A percentile compares a stretch with the other conserved stretches of the same genome.
These are phyloP conservation scores for Diospyros kaki DNA, from an alignment of 148 eudicot species.

Conservation along the genomic window DNA sequence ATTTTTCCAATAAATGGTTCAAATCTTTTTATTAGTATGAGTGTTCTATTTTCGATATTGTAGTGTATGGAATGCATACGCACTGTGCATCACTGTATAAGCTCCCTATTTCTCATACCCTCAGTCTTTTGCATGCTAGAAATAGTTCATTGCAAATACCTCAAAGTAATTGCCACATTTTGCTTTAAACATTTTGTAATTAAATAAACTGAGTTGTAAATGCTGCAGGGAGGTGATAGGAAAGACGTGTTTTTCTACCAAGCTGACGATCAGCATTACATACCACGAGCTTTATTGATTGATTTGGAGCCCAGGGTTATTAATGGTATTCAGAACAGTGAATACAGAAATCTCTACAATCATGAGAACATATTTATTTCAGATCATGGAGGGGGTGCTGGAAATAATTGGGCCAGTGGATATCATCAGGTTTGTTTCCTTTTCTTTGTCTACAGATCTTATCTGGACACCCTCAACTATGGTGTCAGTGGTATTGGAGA, in stretches of 20 bases:
- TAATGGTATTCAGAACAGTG: slow-evolving; percentile 91
- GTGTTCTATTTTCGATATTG: neutral
- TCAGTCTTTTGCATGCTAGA: neutral
- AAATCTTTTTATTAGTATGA: too few relatives aligned
- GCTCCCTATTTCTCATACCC: neutral
- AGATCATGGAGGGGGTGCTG: slow-evolving; percentile 99
- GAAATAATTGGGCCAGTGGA: slow-evolving; percentile 98
- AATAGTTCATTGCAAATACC: neutral
- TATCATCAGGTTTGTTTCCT: slow-evolving; percentile 74
- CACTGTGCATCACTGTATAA: neutral
- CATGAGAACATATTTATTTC: slow-evolving; percentile 82
- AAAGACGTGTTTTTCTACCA: slow-evolving; percentile 99
- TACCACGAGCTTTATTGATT: slow-evolving; percentile 92
- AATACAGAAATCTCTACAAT: slow-evolving; percentile 91
- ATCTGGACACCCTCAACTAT: neutral
- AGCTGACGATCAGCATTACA: slow-evolving; percentile 96
- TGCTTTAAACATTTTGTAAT: neutral
- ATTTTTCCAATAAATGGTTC: too few relatives aligned
- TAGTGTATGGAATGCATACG: neutral
- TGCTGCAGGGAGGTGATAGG: slow-evolving; percentile 92
- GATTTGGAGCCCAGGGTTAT: slow-evolving; percentile 99
- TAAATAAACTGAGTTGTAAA: slow-evolving; percentile 9
- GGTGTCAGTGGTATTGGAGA: neutral
- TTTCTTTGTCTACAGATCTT: neutral
- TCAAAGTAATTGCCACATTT: neutral